Conservation (phyloP, 306 rosid species). For the Malus sylvestris region DNA sequence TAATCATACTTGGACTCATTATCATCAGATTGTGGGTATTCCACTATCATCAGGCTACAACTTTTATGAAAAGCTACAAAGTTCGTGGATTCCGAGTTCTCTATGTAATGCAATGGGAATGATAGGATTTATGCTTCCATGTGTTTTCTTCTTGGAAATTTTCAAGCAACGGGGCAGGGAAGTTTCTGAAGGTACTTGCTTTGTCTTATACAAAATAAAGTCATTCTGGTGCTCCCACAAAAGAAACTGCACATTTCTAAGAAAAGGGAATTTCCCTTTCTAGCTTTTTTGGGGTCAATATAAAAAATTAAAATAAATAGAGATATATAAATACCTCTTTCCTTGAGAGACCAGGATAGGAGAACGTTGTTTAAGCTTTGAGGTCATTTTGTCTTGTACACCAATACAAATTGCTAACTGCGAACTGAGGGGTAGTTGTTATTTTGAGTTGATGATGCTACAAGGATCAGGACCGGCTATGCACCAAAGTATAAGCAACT, state of each 20-base stretch:
- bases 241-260: neutral
- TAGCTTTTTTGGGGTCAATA: neutral
- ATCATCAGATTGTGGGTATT: constrained; percentile 20
- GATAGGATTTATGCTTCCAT: constrained; percentile 6
- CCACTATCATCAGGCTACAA: constrained; percentile 16
- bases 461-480: neutral
- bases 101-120: constrained; percentile 5
- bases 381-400: neutral
- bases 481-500: neutral
- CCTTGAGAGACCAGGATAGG: neutral
- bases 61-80: constrained; percentile 9
- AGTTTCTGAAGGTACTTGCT: constrained; percentile 17
- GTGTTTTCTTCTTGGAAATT: constrained; percentile 9
- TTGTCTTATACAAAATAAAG: neutral
- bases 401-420: neutral
- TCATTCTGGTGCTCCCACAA: neutral
- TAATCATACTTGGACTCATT: constrained; percentile 21
- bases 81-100: constrained; percentile 5
- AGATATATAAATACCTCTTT: neutral
- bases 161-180: neutral
- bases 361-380: neutral
- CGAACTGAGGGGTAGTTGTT: neutral
- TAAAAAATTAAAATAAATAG: neutral
- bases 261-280: neutral
- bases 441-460: neutral